Conservation (phyloP, 2,329 filamentous ascomycete species). For the Penicillium sp. region DNA sequence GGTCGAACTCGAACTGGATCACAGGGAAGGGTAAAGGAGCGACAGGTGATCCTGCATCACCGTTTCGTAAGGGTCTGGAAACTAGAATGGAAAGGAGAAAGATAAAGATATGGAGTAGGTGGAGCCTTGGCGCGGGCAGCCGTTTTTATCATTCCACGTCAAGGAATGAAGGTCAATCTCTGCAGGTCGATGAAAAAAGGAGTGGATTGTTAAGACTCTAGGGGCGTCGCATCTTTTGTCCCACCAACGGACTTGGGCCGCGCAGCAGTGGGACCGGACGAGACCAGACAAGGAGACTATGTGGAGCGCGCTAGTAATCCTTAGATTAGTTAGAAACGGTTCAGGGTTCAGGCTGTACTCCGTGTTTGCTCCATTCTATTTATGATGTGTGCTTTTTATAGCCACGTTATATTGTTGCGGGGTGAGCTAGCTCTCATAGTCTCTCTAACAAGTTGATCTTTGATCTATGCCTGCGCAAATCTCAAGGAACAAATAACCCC, state of each 20-base stretch:
- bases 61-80: constrained; percentile 15
- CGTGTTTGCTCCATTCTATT: not conserved
- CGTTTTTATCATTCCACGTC: constrained; percentile 4
- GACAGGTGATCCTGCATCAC: constrained; percentile 12
- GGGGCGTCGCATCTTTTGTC: constrained; percentile 12
- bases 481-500: not conserved
- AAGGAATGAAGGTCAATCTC: not conserved
- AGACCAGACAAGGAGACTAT: constrained; percentile 11
- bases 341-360: too few species aligned
- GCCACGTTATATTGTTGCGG: not conserved
- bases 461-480: not conserved
- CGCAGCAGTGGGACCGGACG: constrained; percentile 23
- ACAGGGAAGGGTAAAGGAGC: constrained; percentile 12
- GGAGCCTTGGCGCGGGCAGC: constrained; percentile 19
- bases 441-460: not conserved
- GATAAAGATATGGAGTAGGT: constrained; percentile 15
- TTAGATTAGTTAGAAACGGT: constrained; percentile 16
- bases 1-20: constrained; percentile 1
- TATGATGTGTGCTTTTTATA: not conserved
- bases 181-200: not conserved
- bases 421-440: not conserved
- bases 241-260: constrained; percentile 18
- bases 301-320: constrained; percentile 23
- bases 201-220: constrained; percentile 1
- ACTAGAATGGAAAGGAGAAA: constrained; percentile 18